These are phyloP conservation scores for Trichophyton equinum DNA, from an alignment of 2,329 filamentous ascomycete genomes.

Conservation along the genomic window DNA sequence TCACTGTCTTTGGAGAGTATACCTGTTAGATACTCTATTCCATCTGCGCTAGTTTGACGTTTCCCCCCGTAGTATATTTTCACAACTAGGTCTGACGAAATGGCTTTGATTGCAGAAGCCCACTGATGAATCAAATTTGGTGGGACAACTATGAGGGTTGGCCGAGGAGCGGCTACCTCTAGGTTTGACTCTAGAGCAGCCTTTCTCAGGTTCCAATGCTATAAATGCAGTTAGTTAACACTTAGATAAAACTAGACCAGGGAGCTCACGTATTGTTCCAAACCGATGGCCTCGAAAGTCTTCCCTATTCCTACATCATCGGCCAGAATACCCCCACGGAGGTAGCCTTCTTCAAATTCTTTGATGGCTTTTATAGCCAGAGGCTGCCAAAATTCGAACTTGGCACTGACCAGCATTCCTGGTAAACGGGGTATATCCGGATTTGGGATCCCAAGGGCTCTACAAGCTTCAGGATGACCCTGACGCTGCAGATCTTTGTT, in stretches of 20 bases:
- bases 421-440: background rate
- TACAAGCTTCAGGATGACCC: background rate
- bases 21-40: background rate
- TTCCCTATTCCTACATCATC: slow-evolving; percentile 97
- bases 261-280: slow-evolving; percentile 27
- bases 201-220: background rate
- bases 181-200: background rate
- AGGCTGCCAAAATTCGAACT: slow-evolving; percentile 1
- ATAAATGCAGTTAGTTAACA: background rate
- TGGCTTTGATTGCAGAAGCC: background rate
- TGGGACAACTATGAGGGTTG: slow-evolving; percentile 1
- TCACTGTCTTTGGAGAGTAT: background rate
- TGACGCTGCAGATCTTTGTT: background rate
- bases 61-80: slow-evolving; percentile 2
- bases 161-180: background rate
- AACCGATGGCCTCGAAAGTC: slow-evolving; percentile 94
- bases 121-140: slow-evolving; percentile 3
- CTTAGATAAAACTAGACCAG: background rate
- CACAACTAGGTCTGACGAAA: background rate
- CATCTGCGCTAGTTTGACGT: background rate
- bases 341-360: background rate
- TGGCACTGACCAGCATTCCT: background rate
- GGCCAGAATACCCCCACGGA: slow-evolving; percentile 67
- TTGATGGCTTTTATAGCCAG: background rate
- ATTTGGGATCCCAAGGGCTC: background rate